Conservation (phyloP, 805 yeast species). For the Allodekkera sacchari region DNA sequence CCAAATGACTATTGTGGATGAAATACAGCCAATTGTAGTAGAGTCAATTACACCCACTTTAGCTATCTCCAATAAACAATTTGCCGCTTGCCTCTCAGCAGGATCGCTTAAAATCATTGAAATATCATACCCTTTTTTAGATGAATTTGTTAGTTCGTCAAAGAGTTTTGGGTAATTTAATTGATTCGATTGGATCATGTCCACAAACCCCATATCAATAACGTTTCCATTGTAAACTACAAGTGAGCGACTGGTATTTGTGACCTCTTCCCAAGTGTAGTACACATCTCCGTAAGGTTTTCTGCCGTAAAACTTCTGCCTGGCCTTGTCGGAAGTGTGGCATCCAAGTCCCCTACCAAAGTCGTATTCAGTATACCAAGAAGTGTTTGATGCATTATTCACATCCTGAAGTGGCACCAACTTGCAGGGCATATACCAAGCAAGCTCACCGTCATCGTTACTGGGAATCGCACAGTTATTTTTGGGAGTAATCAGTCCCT, state of each 20-base stretch:
- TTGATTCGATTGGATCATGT: slow-evolving; percentile 68
- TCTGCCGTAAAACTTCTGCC: slow-evolving; percentile 56
- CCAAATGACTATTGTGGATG: slow-evolving; percentile 74
- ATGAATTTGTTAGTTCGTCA: slow-evolving; percentile 48
- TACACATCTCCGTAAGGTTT: slow-evolving; percentile 64
- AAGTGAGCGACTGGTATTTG: slow-evolving; percentile 59
- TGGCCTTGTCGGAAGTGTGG: slow-evolving; percentile 66
- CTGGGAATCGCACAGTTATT: slow-evolving; percentile 64
- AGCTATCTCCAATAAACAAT: slow-evolving; percentile 76
- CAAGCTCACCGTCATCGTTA: slow-evolving; percentile 47
- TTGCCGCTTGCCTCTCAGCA: slow-evolving; percentile 63
- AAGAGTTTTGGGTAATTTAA: slow-evolving; percentile 67
- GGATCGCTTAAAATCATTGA: slow-evolving; percentile 61
- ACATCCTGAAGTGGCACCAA: slow-evolving; percentile 64
- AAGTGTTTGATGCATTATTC: slow-evolving; percentile 53
- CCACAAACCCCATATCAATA: slow-evolving; percentile 65
- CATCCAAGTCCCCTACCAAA: slow-evolving; percentile 87
- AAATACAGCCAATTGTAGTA: slow-evolving; percentile 88
- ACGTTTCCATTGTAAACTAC: slow-evolving; percentile 88
- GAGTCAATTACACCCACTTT: slow-evolving; percentile 88
- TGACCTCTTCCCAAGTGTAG: slow-evolving; percentile 85
- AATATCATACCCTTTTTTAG: slow-evolving; percentile 67
- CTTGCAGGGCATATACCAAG: slow-evolving; percentile 97
- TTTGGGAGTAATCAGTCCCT: slow-evolving; percentile 63
- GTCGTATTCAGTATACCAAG: no score